These are phyloP conservation scores for Neurospora crassa DNA, from an alignment of 2,329 filamentous ascomycete species.

Conservation along the genomic window DNA sequence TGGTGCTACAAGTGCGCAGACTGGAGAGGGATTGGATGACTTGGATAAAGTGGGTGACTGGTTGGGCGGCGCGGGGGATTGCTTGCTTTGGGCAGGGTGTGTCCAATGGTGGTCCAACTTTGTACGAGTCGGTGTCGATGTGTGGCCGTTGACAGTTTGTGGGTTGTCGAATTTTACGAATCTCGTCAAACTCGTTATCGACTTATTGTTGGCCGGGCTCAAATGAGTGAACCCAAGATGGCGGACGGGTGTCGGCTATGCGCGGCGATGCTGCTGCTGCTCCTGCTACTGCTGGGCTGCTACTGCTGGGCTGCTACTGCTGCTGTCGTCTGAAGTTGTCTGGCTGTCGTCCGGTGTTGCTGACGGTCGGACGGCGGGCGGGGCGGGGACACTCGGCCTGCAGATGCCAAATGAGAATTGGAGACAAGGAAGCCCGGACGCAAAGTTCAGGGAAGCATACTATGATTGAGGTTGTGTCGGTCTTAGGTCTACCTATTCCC, in stretches of 20 bases:
- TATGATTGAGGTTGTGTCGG: too few species aligned
- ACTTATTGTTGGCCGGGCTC: background rate
- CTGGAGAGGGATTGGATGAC: background rate
- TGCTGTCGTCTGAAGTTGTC: slow-evolving; percentile 11
- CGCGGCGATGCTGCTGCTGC: slow-evolving; percentile 1
- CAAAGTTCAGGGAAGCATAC: background rate
- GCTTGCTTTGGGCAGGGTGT: background rate
- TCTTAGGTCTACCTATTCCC: too few species aligned
- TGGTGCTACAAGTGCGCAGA: background rate
- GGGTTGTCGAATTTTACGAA: background rate
- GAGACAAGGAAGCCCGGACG: background rate
- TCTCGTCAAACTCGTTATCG: background rate
- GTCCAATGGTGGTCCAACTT: background rate
- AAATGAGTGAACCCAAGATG: background rate
- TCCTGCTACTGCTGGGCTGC: background rate
- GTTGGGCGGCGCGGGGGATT: background rate
- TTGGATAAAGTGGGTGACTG: background rate
- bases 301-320: too few species aligned
- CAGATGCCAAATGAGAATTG: background rate
- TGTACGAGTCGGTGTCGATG: background rate
- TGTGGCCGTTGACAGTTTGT: background rate
- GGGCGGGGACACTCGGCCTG: background rate
- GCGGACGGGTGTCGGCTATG: background rate
- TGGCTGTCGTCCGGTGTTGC: slow-evolving; percentile 2
- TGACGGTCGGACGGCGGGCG: background rate